Conservation (phyloP, 2,329 filamentous ascomycete genomes). For the Pseudogymnoascus sp. region DNA sequence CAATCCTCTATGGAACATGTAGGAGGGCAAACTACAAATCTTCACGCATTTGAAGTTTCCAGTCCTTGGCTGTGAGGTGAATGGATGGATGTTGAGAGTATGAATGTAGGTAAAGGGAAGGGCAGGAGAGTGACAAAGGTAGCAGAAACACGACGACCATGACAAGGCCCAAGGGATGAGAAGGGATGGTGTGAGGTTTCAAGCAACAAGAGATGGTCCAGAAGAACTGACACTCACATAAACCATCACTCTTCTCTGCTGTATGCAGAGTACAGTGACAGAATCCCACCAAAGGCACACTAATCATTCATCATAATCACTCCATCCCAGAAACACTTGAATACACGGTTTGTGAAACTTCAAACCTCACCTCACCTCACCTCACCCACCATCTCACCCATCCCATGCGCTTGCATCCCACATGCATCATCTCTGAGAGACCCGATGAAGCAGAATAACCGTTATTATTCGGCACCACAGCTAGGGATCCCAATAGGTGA, state of each 20-base stretch:
- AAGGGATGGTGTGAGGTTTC: background rate
- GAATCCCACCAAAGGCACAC: background rate
- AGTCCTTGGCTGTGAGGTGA: background rate
- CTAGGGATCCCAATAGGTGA: background rate
- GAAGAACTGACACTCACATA: background rate
- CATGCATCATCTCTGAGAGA: background rate
- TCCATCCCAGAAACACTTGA: background rate
- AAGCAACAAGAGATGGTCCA: too few relatives aligned
- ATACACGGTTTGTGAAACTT: background rate
- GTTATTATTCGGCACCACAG: background rate
- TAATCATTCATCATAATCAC: background rate
- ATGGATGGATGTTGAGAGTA: background rate
- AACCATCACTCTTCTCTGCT: background rate
- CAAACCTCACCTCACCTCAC: too few relatives aligned
- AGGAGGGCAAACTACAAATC: background rate
- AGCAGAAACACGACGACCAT: background rate
- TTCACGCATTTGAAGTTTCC: background rate
- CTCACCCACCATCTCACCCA: background rate
- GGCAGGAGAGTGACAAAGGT: background rate
- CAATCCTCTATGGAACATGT: background rate
- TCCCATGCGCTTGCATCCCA: background rate
- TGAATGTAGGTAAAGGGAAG: background rate
- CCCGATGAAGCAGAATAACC: background rate
- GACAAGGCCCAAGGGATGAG: background rate
- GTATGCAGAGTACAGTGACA: background rate